Base-by-base conservation (phyloP, 2,329 filamentous ascomycete species). In the Trichoderma atrobrunneum region DNA sequence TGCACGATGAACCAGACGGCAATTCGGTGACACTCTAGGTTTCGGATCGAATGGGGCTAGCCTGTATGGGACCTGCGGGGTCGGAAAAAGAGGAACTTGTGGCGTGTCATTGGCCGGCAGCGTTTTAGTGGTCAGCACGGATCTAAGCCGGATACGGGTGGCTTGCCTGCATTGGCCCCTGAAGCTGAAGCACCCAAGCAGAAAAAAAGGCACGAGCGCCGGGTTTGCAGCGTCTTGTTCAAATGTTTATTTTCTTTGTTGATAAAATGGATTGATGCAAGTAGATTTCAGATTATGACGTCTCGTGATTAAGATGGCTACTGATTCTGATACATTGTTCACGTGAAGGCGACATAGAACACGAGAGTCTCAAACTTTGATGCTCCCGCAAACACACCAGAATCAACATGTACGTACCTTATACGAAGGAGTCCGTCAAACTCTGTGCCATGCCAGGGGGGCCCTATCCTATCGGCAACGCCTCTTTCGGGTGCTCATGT, bases 31-130 rank as follows among this genome's bases (percentile, higher is more conserved):
- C 57, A 60, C 43, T 21, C 43, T 63, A 43, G 48, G 68, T 71
- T 71, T 71, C 68, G 68, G 39, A 36, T 71, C 68, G 56, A 14
- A 32, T 28, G 1, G 21, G 26, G 6, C 28, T 62, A 70, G 57
- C 67, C 67, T 16, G 14, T 39, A 56, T 32, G 18, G 32, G 68
- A 30, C 51, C 57, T 59, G 51, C 16, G 48, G 68, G 10, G 3
- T 48, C 68, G 34, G 67, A 64, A 64, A 64, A 71, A 71, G 68
- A 71, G 68, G 68, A 59, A 64, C 60, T 28, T 24, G 18, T 1
- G 60, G 24, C 48, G 10, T 56, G 34, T 18, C 24, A 71, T 71
- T 71, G 68, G 68, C 43, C 18, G 14, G 56, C 56, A 7, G 24
- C 12, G 5, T 24, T 18, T 24, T 48, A 32, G 16, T 48, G 51